Evolutionary conservation across 2,329 filamentous ascomycete species (phyloP).

Genomic region (Byssochlamys sp.): DNA sequence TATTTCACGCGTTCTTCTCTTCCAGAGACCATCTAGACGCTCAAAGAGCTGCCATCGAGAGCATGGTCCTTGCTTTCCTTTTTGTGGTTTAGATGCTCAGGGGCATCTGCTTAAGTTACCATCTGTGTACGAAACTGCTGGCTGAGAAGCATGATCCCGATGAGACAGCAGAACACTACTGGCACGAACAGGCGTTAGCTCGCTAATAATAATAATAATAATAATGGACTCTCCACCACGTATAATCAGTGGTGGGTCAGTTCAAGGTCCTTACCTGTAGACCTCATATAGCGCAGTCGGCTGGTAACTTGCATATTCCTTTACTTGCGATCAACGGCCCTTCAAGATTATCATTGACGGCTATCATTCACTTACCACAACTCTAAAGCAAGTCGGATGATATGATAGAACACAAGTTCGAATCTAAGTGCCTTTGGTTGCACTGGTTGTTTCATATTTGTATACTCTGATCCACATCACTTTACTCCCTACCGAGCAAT

Average conservation of each 20-base stretch:
- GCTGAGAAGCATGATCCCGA: neutral
- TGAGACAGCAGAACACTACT: neutral
- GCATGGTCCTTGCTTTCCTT: neutral
- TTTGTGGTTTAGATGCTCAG: neutral
- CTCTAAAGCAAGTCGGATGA: too few relatives aligned
- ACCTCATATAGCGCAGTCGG: neutral
- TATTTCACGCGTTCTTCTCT: neutral
- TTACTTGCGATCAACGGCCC: neutral
- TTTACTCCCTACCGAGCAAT: neutral
- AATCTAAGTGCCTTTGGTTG: neutral
- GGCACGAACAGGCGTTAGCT: neutral
- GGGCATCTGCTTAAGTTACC: neutral
- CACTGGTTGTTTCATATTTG: neutral
- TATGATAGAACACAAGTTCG: neutral
- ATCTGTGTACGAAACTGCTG: too few relatives aligned
- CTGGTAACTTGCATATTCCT: neutral
- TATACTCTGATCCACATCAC: neutral
- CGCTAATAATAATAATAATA: too few relatives aligned
- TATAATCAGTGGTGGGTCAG: neutral
- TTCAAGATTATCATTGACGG: neutral
- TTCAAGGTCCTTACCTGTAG: neutral
- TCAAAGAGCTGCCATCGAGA: neutral
- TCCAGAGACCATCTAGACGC: neutral
- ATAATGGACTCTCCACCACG: neutral
- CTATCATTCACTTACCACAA: neutral